Evolutionary conservation across 2,329 filamentous ascomycete species (phyloP).

Genomic region (Talaromyces rugulosus): DNA sequence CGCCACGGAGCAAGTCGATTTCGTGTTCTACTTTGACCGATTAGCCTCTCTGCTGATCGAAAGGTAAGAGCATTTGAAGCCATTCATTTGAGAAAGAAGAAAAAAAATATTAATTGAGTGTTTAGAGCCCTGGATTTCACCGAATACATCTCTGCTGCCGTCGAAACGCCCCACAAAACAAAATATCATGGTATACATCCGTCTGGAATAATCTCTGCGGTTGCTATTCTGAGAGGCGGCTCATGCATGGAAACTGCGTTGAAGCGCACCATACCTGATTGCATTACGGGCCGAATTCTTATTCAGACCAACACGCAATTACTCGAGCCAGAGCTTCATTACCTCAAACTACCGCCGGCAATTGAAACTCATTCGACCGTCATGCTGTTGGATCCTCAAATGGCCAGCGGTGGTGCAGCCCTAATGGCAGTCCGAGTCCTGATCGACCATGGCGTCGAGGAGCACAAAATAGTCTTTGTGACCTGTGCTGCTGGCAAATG

Average conservation of each 20-base stretch:
- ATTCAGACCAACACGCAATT: conserved; percentile 85
- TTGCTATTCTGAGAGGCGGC: conserved; percentile 83
- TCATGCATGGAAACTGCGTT: conserved; percentile 84
- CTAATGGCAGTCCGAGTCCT: conserved; percentile 97
- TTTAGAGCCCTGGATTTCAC: conserved; percentile 71
- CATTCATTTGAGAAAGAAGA: not conserved
- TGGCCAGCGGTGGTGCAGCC: conserved; percentile 80
- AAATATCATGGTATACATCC: conserved; percentile 68
- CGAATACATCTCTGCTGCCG: conserved; percentile 58
- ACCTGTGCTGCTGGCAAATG: conserved; percentile 85
- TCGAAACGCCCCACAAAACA: conserved; percentile 68
- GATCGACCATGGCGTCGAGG: conserved; percentile 83
- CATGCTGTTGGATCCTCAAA: conserved; percentile 85
- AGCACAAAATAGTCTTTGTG: conserved; percentile 83
- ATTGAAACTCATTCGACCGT: conserved; percentile 75
- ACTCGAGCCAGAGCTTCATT: conserved; percentile 90
- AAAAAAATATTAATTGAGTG: not conserved
- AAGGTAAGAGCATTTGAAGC: conserved; percentile 33
- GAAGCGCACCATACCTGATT: conserved; percentile 87
- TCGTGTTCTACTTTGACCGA: conserved; percentile 96
- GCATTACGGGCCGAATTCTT: conserved; percentile 78
- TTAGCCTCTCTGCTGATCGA: conserved; percentile 82
- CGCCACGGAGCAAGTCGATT: conserved; percentile 76
- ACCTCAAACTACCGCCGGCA: conserved; percentile 71
- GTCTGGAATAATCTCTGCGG: conserved; percentile 73